Base-by-base conservation (phyloP, 148 eudicot genomes). In the Dysphania ambrosioides region DNA sequence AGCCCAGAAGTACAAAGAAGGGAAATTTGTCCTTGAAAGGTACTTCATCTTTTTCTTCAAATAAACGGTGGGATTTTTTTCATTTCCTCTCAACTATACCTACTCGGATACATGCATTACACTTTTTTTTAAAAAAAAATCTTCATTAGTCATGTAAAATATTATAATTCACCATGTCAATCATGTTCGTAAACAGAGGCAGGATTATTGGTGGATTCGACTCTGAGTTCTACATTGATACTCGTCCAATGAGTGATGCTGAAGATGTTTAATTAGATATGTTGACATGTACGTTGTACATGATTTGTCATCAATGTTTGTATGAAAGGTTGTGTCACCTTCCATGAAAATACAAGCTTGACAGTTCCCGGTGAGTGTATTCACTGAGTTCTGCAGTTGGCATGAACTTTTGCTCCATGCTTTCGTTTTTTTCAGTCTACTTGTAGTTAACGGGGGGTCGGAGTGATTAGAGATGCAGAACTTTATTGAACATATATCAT, bases 1-100 rank as follows among this genome's bases (percentile, higher is more conserved):
- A 81, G 85, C 83, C 83, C 98, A 93, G 80, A 93, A 93, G 81
- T 93, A 89, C 79, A 93, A 90, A 85, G 98, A 90, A 83, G 97
- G 98, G 35, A 93, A 93, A 79, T 90, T 85, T 79, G 90, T 88
- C 44, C 88, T 93, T 13, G 98, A 93, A 85, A 87, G 98, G 98
- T 93, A 81, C 4, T 21, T 5, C 21, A 59, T 27, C 19, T 63
- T 40, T 26, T 67, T 60, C 10, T 21, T 61, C 36, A n/a, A 11
- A 55, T 66, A 21, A 3, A 35, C 4, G 3, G 53, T 47, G 53
- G 21, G 53, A 15, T 47, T 16, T 0, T 47, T 47, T 3, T 47
- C n/a, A n/a, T 15, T 4, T 16, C 53, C 53, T 47, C 53, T 15
- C 53, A 47, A 47, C 4, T 47, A 47, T 6, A 15, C 21, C 53